Evolutionary conservation across 2,329 filamentous ascomycete species (phyloP), one percentile per base, ranked within the genome.

Genomic region (Aspergillus sp.): DNA sequence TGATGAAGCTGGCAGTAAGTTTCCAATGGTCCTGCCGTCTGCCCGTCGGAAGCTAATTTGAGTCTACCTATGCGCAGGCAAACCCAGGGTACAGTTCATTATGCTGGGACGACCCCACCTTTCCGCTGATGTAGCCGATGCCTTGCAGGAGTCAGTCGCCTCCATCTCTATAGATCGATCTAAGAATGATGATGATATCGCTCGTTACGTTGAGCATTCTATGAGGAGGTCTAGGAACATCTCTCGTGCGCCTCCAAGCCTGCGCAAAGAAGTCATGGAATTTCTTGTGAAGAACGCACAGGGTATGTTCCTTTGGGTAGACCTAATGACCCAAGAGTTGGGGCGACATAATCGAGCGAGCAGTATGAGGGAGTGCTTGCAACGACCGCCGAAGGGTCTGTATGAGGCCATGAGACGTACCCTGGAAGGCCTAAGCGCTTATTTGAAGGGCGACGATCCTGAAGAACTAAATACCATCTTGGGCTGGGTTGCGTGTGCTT

Each of bases 261-360:
- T 49, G 44, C 44, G 44, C 23, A 49, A 27, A 13, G 44, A 49
- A 25, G 21, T 49, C 15, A 27, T 30, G 11, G 44, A 49, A 8
- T 30, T 49, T 17, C 52, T 54, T 6, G 42, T 41, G 1, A 42
- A 54, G 17, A 32, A 54, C 5, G 39, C 52, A 4, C 52, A 54
- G 17, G 52, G 52, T 1, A 54, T 54, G 52, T 54, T 54, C 8
- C 23, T 54, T 38, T 54, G 52, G 52, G 39, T 42, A 1, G 38
- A 54, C 11, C 15, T 54, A 23, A 54, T 54, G 52, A n/a, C 39
- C 3, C 52, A 42, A 17, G 52, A 54, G 23, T 7, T 54, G 21
- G 27, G 52, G 15, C 52, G 52, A 17, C 25, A 44, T 10, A 54
- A 41, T 11, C 15, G 52, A 19, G 25, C 52, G 21, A 54, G 52